Evolutionary conservation across 257 asterid species (phyloP).

Genomic region (Coffea canephora): DNA sequence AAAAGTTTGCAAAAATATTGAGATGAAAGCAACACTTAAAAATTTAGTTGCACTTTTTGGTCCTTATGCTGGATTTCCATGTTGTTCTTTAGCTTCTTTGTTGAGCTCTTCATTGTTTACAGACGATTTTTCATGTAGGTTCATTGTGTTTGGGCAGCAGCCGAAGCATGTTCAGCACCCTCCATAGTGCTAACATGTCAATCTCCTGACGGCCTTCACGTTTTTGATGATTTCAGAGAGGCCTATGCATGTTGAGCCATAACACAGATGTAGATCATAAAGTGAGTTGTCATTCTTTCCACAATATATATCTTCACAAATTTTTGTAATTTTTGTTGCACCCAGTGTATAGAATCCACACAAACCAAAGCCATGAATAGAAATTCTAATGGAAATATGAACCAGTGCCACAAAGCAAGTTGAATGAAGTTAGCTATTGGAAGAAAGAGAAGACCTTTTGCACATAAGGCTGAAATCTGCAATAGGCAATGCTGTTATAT

Average conservation of each 20-base stretch:
- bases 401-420: no score
- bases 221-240: constrained; percentile 99
- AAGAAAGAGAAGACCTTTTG: no score
- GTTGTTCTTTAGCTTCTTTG: background rate
- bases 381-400: no score
- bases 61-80: no score
- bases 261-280: constrained; percentile 65
- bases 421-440: no score
- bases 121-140: constrained; percentile 44
- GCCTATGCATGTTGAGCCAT: constrained; percentile 67
- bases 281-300: constrained; percentile 40
- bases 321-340: background rate
- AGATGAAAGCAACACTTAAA: background rate
- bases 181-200: constrained; percentile 91
- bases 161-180: constrained; percentile 99
- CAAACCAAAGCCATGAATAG: no score
- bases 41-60: background rate
- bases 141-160: constrained; percentile 99
- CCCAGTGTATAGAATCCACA: background rate
- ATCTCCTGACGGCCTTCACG: constrained; percentile 84
- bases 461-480: no score
- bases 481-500: no score
- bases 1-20: background rate
- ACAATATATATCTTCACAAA: background rate
- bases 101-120: constrained; percentile 22